These are phyloP conservation scores for Noccaea bulbosa DNA, from an alignment of 345 rosid genomes.

Conservation along the genomic window DNA sequence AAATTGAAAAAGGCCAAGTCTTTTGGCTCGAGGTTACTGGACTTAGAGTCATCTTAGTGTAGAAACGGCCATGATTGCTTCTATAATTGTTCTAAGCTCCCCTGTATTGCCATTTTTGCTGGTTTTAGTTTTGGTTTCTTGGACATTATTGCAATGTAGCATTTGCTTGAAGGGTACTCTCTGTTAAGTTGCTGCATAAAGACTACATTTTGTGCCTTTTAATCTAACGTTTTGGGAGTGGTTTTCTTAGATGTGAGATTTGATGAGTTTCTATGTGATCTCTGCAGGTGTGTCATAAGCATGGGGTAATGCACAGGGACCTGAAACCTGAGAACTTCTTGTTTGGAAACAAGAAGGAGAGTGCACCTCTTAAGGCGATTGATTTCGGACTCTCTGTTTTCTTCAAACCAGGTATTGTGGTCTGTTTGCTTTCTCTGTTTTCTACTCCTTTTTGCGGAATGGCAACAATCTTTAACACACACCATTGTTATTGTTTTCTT, in stretches of 20 bases:
- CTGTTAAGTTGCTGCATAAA: neutral
- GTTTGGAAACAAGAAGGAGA: constrained; percentile 88
- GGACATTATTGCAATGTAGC: constrained; percentile 4
- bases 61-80: neutral
- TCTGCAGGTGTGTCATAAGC: constrained; percentile 80
- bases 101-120: constrained; percentile 2
- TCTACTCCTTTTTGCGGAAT: neutral
- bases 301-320: constrained; percentile 94
- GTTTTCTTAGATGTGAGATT: constrained; percentile 6
- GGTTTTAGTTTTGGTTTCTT: neutral
- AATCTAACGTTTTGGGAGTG: neutral
- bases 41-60: neutral
- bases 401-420: constrained; percentile 81
- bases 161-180: constrained; percentile 22
- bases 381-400: constrained; percentile 97
- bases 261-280: constrained; percentile 12
- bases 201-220: neutral
- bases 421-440: neutral
- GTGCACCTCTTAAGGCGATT: constrained; percentile 78
- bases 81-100: neutral
- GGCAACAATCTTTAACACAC: constrained; percentile 4
- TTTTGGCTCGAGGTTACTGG: neutral
- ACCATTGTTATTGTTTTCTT: constrained; percentile 28
- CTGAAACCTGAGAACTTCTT: constrained; percentile 95
- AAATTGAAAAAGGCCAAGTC: neutral